Conservation (phyloP, 306 rosid genomes). For the Heteromeles arbutifolia region DNA sequence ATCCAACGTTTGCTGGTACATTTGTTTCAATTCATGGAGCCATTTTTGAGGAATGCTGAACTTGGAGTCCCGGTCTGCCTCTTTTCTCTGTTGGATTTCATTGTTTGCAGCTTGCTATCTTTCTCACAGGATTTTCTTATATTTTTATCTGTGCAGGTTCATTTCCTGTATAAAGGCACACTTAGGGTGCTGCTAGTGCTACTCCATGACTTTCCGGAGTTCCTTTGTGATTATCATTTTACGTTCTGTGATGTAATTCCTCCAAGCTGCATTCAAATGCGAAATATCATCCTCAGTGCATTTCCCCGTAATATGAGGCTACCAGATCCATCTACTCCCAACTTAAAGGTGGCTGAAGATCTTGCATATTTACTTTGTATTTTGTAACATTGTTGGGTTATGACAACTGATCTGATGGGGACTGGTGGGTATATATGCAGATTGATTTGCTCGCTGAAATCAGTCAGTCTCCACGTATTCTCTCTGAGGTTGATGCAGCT, state of each 20-base stretch:
- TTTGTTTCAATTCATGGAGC: constrained; percentile 94
- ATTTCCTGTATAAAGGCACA: constrained; percentile 85
- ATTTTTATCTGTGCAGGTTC: constrained; percentile 45
- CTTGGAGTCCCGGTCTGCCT: constrained; percentile 72
- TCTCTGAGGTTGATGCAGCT: constrained; percentile 89
- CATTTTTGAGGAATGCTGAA: constrained; percentile 92
- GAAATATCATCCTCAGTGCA: constrained; percentile 94
- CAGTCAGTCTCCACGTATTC: constrained; percentile 78
- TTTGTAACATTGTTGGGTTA: neutral
- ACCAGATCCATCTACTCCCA: constrained; percentile 94
- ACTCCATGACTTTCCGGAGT: constrained; percentile 95
- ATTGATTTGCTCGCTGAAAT: constrained; percentile 93
- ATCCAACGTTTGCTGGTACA: constrained; percentile 87
- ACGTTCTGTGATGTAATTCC: constrained; percentile 95
- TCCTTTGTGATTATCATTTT: constrained; percentile 93
- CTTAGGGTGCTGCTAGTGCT: constrained; percentile 94
- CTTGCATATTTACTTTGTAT: neutral
- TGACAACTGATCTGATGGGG: neutral
- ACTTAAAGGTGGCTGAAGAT: constrained; percentile 57
- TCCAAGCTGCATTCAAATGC: constrained; percentile 97
- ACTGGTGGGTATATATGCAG: constrained; percentile 35
- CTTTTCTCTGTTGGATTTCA: neutral
- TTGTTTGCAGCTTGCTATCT: neutral
- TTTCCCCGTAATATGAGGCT: constrained; percentile 98
- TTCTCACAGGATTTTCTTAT: neutral